Conservation (phyloP, 1,284 basidiomycete species). For the Ustilago xerochloae region DNA sequence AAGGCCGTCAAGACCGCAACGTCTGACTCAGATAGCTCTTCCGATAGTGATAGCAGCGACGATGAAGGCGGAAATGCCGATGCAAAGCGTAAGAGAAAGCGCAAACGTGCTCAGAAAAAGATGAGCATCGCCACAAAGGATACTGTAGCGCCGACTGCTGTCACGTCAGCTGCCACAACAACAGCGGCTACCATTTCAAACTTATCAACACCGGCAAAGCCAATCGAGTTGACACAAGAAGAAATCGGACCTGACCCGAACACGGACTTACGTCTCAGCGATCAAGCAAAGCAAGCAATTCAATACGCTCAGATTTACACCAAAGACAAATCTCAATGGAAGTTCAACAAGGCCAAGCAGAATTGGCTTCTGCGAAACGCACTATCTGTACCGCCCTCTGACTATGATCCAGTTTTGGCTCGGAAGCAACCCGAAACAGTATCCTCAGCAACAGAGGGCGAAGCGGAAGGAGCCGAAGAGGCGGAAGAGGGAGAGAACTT, state of each 20-base stretch:
- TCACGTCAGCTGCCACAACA: neutral
- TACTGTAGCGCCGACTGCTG: neutral
- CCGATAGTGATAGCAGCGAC: slow-evolving; percentile 12
- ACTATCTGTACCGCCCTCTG: slow-evolving; percentile 36
- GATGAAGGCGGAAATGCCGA: slow-evolving; percentile 15
- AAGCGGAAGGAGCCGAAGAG: slow-evolving; percentile 16
- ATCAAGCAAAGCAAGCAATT: slow-evolving; percentile 50
- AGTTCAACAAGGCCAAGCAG: slow-evolving; percentile 55
- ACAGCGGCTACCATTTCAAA: neutral
- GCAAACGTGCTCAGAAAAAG: slow-evolving; percentile 37
- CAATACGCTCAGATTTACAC: slow-evolving; percentile 43
- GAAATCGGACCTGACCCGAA: slow-evolving; percentile 43
- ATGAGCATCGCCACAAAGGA: neutral
- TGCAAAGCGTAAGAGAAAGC: slow-evolving; percentile 47
- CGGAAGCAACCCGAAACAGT: slow-evolving; percentile 18
- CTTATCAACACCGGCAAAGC: slow-evolving; percentile 1
- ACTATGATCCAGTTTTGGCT: slow-evolving; percentile 37
- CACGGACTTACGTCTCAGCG: slow-evolving; percentile 36
- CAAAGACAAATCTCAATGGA: slow-evolving; percentile 43
- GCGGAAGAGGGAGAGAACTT: slow-evolving; percentile 47
- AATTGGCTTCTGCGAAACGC: slow-evolving; percentile 53
- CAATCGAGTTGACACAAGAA: slow-evolving; percentile 1
- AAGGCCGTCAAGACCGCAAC: too few relatives aligned
- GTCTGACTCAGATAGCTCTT: slow-evolving; percentile 2
- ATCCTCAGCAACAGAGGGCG: slow-evolving; percentile 1